Conservation (phyloP, 352 stramenopile genomes). For the Albugo laibachii region DNA sequence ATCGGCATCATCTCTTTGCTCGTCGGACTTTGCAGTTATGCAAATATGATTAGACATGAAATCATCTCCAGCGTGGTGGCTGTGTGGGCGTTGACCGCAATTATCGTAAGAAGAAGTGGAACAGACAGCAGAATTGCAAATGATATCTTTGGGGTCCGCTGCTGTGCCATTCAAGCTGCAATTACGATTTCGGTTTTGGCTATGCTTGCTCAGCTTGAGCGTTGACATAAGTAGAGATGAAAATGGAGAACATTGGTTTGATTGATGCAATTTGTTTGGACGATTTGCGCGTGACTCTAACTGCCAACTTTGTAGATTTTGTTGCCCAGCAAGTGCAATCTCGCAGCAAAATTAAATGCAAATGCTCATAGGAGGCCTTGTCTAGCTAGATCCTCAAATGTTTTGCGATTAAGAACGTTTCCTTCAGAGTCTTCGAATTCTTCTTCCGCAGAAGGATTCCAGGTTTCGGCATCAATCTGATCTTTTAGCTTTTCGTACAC, state of each 20-base stretch:
- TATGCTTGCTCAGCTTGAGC: too few relatives aligned
- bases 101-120: slow-evolving; percentile 8
- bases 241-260: too few relatives aligned
- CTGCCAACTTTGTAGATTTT: too few relatives aligned
- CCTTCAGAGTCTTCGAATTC: slow-evolving; percentile 98
- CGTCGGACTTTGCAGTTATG: slow-evolving; percentile 23
- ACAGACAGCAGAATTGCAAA: too few relatives aligned
- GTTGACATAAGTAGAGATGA: too few relatives aligned
- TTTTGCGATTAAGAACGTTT: slow-evolving; percentile 95
- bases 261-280: too few relatives aligned
- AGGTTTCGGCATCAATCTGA: slow-evolving; percentile 85
- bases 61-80: slow-evolving; percentile 34
- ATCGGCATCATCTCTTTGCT: slow-evolving; percentile 33
- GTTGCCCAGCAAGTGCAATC: too few relatives aligned
- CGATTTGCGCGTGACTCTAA: too few relatives aligned
- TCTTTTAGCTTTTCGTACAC: slow-evolving; percentile 95
- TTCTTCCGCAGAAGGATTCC: slow-evolving; percentile 88
- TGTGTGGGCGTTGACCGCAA: slow-evolving; percentile 36
- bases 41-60: slow-evolving; percentile 31
- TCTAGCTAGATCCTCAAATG: slow-evolving; percentile 95
- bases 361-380: slow-evolving; percentile 85
- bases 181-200: too few relatives aligned
- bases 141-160: too few relatives aligned
- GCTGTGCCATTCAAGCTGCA: too few relatives aligned
- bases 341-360: too few relatives aligned